Percentiles rank a stretch among this genome's conserved stretches.
Conservation (phyloP, 192 early-diverging fungal species). For the Coemansia sp. region DNA sequence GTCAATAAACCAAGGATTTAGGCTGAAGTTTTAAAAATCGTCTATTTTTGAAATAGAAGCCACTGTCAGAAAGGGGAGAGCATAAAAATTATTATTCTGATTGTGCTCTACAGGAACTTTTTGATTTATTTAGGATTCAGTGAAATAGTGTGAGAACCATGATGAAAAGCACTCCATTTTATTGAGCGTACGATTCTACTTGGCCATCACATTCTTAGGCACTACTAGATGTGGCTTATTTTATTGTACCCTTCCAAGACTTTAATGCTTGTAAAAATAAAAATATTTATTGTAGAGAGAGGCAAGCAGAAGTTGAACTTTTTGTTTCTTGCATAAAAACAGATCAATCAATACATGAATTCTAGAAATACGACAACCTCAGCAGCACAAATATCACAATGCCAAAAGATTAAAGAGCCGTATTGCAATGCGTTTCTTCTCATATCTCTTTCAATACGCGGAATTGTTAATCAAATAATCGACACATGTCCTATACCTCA, state of each 20-base stretch:
- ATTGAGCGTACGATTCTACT: too few species aligned
- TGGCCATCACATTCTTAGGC: not conserved
- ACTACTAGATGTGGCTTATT: not conserved
- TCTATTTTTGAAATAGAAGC: too few species aligned
- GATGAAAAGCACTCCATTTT: too few species aligned
- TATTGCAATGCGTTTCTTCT: not conserved
- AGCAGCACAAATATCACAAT: not conserved
- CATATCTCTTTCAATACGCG: not conserved
- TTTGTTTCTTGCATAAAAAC: not conserved
- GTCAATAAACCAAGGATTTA: too few species aligned
- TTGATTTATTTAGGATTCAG: not conserved
- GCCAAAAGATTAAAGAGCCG: not conserved
- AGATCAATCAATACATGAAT: not conserved
- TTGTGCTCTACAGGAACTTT: not conserved
- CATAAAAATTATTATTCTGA: not conserved
- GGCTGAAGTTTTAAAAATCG: too few species aligned
- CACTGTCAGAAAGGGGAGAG: not conserved
- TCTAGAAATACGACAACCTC: not conserved
- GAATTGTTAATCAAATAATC: not conserved
- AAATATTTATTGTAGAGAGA: not conserved
- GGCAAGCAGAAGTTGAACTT: not conserved
- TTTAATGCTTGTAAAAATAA: not conserved
- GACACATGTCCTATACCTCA: not conserved
- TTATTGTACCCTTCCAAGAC: not conserved
- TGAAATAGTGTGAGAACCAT: not conserved